Base-by-base conservation (phyloP, 371 early-diverging fungal genomes). In the Nematocida sp. region DNA sequence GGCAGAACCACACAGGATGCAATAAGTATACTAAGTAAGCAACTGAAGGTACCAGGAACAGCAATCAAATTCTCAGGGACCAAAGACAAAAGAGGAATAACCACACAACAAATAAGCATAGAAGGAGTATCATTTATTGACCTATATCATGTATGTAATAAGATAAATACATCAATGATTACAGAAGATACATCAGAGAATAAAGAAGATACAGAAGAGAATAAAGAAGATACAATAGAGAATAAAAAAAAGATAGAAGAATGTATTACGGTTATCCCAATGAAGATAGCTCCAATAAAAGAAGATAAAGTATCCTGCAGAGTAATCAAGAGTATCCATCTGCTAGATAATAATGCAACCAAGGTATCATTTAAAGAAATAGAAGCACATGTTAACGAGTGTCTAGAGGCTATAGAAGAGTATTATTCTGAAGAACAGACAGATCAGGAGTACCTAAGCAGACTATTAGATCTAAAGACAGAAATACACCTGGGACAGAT, bases 31-130 rank as follows among this genome's bases (percentile, higher is more conserved):
- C 34, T 82, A 29, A 38, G 76, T 4, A 78, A 47, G 23, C 23
- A 48, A 19, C 65, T 80, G 75, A 85, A 86, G 40, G 60, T 70
- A 2, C 41, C 65, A 1, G 40, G 35, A 0, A 41, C 27, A 9
- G 77, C 79, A 19, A 87, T 94, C 66, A 85, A 90, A 1, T 90
- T 88, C 84, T 92, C 94, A 0, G 99, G 99, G 13, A 96, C 91
- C n/a, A 98, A 98, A 81, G 99, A 98, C 83, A 90, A 89, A 65
- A 88, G 94, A 41, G 96, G 89, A 0, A 84, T 95, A 51, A 98
- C 96, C 0, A 86, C 87, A 41, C 99, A 98, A 81, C 81, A 86
- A 52, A 87, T 93, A 52, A 89, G 91, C 11, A 88, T 87, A 7
- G 27, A 54, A 40, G 57, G 66, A 11, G 34, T 47, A 35, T 57